Evolutionary conservation across 345 rosid genomes (phyloP), one percentile per base, ranked within the genome.

Genomic region (Aegle marmelos): DNA sequence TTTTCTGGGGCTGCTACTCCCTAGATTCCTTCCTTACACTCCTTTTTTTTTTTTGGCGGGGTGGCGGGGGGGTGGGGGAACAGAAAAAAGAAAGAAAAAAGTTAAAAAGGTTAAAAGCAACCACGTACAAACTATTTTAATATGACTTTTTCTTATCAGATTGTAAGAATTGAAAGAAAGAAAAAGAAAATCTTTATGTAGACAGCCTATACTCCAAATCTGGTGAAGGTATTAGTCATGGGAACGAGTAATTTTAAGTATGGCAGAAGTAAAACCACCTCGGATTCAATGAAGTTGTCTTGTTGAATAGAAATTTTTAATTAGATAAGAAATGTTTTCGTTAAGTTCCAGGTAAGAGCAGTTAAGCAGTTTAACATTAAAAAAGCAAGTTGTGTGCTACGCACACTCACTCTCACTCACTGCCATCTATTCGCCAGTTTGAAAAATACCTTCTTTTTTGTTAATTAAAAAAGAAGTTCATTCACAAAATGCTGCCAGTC

Each of bases 361-460:
- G 16, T 45, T 45, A 45, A 45, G 50, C 50, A 11, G 50, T 45
- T 45, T 11, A 45, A 45, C 13, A 45, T 75, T 75, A 66, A 68
- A 79, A 78, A 67, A 39, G n/a, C 60, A 60, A 57, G 30, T 48
- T 64, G 58, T 64, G 58, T 65, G 79, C 85, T 80, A 3, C 50
- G 5, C 13, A 76, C 83, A 66, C 82, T 83, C 83, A 73, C 80
- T 78, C 78, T 82, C 82, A 77, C 76, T 79, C 82, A 50, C 82
- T 79, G 82, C 84, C 86, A 83, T 86, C 89, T 68, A 76, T 70
- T 63, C 78, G 86, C 88, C 89, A 86, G 86, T 84, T 80, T 39
- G 85, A 71, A 80, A 80, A 78, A 57, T 72, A 70, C 83, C 65
- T 60, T 78, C 78, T 68, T 73, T 69, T 60, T 37, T 36, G 6